Percentiles rank a stretch among this genome's conserved stretches.
phyloP scores from a whole-genome alignment of 1,284 basidiomycete genomes.

The Omphalotus olearius region DNA sequence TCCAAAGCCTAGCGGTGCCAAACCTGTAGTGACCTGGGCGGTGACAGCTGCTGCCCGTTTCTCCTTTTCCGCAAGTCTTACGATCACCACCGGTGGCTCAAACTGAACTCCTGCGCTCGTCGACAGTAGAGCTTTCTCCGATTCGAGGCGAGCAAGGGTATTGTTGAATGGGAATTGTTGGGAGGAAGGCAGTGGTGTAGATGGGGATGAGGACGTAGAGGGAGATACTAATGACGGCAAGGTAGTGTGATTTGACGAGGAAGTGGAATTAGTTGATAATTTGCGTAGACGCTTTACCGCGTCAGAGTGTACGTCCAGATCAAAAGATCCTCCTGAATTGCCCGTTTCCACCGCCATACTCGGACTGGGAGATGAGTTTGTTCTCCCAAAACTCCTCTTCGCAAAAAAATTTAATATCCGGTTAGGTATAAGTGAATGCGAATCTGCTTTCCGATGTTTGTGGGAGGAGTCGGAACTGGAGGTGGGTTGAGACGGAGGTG shows the following conservation, averaged over 20 bases:
- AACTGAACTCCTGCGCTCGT: constrained; percentile 9
- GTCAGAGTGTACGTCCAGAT: constrained; percentile 19
- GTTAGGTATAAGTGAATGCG: constrained; percentile 21
- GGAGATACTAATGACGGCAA: too few relatives aligned
- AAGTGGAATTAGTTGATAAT: constrained; percentile 26
- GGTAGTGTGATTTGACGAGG: constrained; percentile 2
- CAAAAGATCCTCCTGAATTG: constrained; percentile 28
- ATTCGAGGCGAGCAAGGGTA: constrained; percentile 3
- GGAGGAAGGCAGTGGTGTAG: neutral
- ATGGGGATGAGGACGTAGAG: too few relatives aligned
- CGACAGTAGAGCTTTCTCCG: constrained; percentile 6
- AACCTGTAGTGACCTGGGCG: constrained; percentile 26
- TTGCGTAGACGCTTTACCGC: constrained; percentile 30
- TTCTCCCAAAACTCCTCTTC: constrained; percentile 16
- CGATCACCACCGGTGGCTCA: constrained; percentile 5
- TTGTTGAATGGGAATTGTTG: neutral
- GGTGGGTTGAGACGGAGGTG: constrained; percentile 26
- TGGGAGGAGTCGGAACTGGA: constrained; percentile 17
- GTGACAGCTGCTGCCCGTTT: neutral
- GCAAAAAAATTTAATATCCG: constrained; percentile 26
- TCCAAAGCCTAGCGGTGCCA: constrained; percentile 34
- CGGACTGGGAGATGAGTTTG: neutral
- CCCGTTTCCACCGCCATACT: too few relatives aligned
- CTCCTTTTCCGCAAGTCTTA: constrained; percentile 4
- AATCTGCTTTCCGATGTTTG: neutral